These are phyloP conservation scores for Leishmania major DNA, from an alignment of 208 protist species.

Conservation along the genomic window DNA sequence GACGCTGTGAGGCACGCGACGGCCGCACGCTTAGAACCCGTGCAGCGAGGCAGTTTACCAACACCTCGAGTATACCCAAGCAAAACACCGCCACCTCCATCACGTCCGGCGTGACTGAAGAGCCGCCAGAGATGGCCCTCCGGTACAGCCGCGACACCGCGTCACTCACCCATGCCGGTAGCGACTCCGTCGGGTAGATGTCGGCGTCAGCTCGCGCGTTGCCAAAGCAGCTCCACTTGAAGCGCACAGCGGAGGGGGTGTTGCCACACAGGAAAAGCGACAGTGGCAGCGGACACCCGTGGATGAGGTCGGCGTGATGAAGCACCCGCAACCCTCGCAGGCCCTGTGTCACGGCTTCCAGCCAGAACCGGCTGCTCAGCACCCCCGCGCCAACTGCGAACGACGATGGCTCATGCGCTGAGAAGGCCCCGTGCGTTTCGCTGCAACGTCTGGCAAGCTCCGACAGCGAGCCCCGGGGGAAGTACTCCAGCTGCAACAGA, in stretches of 20 bases:
- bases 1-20: not conserved
- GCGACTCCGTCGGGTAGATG: conserved; percentile 36
- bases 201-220: conserved; percentile 28
- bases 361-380: conserved; percentile 32
- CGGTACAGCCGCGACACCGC: conserved; percentile 11
- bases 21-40: not conserved
- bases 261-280: conserved; percentile 45
- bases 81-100: conserved; percentile 28
- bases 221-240: conserved; percentile 69
- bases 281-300: conserved; percentile 54
- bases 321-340: conserved; percentile 51
- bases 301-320: conserved; percentile 47
- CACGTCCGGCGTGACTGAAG: conserved; percentile 4
- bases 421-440: not conserved
- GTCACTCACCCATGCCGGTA: conserved; percentile 20
- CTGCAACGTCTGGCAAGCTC: conserved; percentile 29
- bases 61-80: conserved; percentile 21
- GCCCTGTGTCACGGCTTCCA: conserved; percentile 33
- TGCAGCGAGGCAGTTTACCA: conserved; percentile 4
- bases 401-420: not conserved
- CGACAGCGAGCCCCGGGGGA: conserved; percentile 51
- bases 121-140: not conserved
- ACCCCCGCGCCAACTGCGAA: not conserved
- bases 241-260: conserved; percentile 18
- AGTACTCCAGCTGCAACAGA: conserved; percentile 77